A percentile compares a stretch with the other conserved stretches of the same genome.
Evolutionary conservation across 805 yeast genomes (phyloP).

Genomic region (Candida coquimbonensis): DNA sequence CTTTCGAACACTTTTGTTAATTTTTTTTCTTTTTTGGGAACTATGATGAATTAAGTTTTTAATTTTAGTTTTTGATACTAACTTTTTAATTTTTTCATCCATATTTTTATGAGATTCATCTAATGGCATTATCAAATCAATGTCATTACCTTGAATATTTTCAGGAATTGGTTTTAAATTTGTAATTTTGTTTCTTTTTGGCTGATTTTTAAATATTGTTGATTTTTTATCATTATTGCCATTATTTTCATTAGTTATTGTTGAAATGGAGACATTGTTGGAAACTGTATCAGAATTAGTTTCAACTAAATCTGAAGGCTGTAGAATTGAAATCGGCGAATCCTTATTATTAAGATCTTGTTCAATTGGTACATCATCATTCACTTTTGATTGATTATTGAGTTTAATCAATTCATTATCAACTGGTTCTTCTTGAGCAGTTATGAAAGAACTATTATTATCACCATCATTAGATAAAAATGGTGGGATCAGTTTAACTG

Average conservation of each 20-base stretch:
- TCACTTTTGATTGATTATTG: too few relatives aligned
- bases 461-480: too few relatives aligned
- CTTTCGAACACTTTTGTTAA: slow-evolving; percentile 24
- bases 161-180: slow-evolving; percentile 5
- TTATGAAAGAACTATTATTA: not conserved
- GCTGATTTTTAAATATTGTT: not conserved
- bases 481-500: too few relatives aligned
- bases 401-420: not conserved
- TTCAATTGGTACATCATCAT: too few relatives aligned
- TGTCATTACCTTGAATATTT: not conserved
- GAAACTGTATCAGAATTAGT: too few relatives aligned
- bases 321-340: too few relatives aligned
- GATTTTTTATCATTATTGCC: not conserved
- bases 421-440: slow-evolving; percentile 3
- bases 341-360: too few relatives aligned
- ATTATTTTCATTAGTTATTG: too few relatives aligned
- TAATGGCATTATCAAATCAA: not conserved
- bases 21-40: slow-evolving; percentile 12
- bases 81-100: slow-evolving; percentile 15
- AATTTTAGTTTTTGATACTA: slow-evolving; percentile 19
- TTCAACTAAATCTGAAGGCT: not conserved
- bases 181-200: not conserved
- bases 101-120: not conserved
- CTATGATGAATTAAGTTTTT: slow-evolving; percentile 8
- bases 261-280: too few relatives aligned